Evolutionary conservation across 306 rosid genomes (phyloP).

Genomic region (Acacia crassicarpa): DNA sequence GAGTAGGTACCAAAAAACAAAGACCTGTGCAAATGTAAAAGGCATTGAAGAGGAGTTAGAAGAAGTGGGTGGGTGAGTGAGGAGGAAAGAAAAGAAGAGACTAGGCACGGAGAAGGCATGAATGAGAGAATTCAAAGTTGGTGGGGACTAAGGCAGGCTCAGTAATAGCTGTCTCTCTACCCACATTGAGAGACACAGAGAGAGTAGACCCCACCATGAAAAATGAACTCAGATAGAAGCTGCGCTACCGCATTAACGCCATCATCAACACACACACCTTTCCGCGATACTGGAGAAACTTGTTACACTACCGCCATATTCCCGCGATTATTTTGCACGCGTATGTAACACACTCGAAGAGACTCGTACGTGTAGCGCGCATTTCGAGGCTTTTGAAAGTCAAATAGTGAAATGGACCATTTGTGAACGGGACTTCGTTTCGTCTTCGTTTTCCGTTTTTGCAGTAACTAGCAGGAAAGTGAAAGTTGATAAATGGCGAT

Average conservation of each 20-base stretch:
- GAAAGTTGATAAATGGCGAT: conserved; percentile 12
- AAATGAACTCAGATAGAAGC: conserved; percentile 28
- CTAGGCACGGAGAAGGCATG: conserved; percentile 49
- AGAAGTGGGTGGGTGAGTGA: conserved; percentile 26
- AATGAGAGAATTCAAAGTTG: conserved; percentile 58
- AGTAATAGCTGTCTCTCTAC: conserved; percentile 67
- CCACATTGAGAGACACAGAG: conserved; percentile 12
- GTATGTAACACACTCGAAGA: conserved; percentile 14
- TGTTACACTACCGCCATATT: neutral
- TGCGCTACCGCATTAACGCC: conserved; percentile 65
- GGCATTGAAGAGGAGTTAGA: conserved; percentile 26
- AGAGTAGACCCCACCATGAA: conserved; percentile 47
- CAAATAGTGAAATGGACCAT: neutral
- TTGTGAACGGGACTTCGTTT: neutral
- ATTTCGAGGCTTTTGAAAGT: neutral
- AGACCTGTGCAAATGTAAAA: conserved; percentile 19
- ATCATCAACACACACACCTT: conserved; percentile 35
- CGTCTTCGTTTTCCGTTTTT: conserved; percentile 22
- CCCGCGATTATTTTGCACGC: conserved; percentile 39
- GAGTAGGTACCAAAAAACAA: neutral
- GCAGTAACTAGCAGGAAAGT: conserved; percentile 22
- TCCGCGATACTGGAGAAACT: neutral
- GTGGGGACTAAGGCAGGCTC: conserved; percentile 59
- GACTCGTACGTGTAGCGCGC: neutral
- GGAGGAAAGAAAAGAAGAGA: conserved; percentile 13